These are phyloP conservation scores for Glebionis coronaria DNA, from an alignment of 129 eudicot species.

Conservation along the genomic window DNA sequence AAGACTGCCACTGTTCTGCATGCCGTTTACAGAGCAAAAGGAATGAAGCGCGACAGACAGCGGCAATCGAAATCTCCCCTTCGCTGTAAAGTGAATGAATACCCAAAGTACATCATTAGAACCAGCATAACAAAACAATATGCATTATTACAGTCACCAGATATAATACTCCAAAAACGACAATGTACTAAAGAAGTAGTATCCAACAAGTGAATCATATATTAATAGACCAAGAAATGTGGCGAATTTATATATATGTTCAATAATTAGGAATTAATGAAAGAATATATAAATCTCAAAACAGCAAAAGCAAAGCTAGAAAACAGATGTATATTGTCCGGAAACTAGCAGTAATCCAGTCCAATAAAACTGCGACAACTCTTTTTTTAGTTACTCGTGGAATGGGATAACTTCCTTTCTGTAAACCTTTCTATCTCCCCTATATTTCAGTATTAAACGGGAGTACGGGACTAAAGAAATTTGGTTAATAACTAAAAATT, in stretches of 20 bases:
- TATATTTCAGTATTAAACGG: too few species aligned
- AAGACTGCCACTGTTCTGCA: constrained; percentile 83
- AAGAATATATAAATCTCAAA: too few species aligned
- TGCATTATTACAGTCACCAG: constrained; percentile 19
- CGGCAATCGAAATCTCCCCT: constrained; percentile 32
- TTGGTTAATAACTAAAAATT: too few species aligned
- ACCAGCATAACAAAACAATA: constrained; percentile 28
- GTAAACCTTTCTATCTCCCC: too few species aligned
- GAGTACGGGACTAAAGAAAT: too few species aligned
- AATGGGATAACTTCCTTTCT: too few species aligned
- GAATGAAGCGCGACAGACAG: constrained; percentile 18
- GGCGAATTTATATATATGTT: constrained; percentile 10
- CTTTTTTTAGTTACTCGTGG: too few species aligned
- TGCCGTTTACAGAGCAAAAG: constrained; percentile 32
- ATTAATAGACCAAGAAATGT: not conserved
- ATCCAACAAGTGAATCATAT: too few species aligned
- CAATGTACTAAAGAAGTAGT: not conserved
- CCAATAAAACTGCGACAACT: too few species aligned
- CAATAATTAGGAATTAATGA: not conserved
- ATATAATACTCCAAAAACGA: not conserved
- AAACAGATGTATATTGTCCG: too few species aligned
- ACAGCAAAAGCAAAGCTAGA: too few species aligned
- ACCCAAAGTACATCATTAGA: constrained; percentile 23
- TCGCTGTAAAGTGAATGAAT: constrained; percentile 22
- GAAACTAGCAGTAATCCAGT: too few species aligned